phyloP scores from a whole-genome alignment of 2,329 filamentous ascomycete genomes.

The Ceratocystis ficicola region DNA sequence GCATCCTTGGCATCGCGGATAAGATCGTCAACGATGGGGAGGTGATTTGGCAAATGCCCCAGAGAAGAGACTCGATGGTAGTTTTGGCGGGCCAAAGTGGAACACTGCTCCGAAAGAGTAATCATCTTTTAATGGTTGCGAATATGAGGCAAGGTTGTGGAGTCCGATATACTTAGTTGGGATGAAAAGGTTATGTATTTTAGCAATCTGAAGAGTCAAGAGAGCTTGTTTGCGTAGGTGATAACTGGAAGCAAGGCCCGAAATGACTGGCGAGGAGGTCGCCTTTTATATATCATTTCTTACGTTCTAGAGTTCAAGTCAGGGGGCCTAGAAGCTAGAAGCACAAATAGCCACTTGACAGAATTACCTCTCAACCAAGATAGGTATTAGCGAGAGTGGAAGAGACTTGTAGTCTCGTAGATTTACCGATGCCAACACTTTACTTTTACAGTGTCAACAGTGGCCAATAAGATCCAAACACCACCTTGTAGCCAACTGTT shows the following conservation, averaged over 20 bases:
- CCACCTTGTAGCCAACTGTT: too few species aligned
- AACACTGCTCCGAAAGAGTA: not conserved
- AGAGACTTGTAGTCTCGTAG: too few species aligned
- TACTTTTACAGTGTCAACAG: too few species aligned
- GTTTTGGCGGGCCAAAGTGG: constrained; percentile 5
- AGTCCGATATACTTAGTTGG: not conserved
- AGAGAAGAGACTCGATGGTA: not conserved
- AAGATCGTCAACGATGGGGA: not conserved
- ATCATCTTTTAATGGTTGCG: not conserved
- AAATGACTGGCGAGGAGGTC: constrained; percentile 2
- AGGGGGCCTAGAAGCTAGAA: not conserved
- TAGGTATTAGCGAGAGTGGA: too few species aligned
- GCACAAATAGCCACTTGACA: not conserved
- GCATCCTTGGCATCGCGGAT: not conserved
- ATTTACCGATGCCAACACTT: too few species aligned
- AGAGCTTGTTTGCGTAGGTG: too few species aligned
- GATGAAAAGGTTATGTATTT: too few species aligned
- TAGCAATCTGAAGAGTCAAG: too few species aligned
- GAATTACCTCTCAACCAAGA: not conserved
- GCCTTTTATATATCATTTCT: constrained; percentile 4
- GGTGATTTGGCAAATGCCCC: not conserved
- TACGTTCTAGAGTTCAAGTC: not conserved
- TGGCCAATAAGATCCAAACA: too few species aligned
- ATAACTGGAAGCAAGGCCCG: not conserved
- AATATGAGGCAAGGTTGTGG: not conserved